Percentiles rank a stretch among this genome's conserved stretches.
phyloP scores from a whole-genome alignment of 2,329 filamentous ascomycete species.

The Calycina herbarum region DNA sequence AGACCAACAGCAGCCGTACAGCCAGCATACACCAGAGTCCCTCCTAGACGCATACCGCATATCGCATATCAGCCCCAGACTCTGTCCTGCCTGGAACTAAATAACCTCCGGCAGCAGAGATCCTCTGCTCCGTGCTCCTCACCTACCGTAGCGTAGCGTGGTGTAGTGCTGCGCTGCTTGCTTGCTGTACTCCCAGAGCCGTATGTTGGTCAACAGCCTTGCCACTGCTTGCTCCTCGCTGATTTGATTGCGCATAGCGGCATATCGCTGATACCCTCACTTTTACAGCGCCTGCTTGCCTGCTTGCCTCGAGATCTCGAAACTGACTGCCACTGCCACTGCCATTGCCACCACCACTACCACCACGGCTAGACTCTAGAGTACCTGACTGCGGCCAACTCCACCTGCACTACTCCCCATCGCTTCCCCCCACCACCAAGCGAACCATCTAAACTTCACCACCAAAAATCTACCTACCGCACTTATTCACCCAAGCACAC shows the following conservation, averaged over 20 bases:
- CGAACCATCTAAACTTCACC: neutral
- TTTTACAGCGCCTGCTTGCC: neutral
- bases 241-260: constrained; percentile 17
- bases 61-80: neutral
- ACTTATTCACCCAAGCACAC: neutral
- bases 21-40: neutral
- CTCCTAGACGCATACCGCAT: neutral
- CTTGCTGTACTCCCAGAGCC: neutral
- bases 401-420: neutral
- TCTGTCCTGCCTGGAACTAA: neutral
- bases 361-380: too few species aligned
- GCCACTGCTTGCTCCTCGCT: constrained; percentile 5
- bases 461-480: neutral
- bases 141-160: neutral
- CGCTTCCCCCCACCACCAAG: neutral
- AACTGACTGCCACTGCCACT: neutral
- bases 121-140: neutral
- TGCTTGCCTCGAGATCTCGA: neutral
- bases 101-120: constrained; percentile 2
- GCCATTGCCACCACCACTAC: neutral
- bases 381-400: too few species aligned
- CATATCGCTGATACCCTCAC: constrained; percentile 6
- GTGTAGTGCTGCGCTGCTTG: neutral
- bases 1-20: neutral
- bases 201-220: constrained; percentile 17